phyloP scores from a whole-genome alignment of 2,329 filamentous ascomycete species.

The Dactylellina drechsleri region DNA sequence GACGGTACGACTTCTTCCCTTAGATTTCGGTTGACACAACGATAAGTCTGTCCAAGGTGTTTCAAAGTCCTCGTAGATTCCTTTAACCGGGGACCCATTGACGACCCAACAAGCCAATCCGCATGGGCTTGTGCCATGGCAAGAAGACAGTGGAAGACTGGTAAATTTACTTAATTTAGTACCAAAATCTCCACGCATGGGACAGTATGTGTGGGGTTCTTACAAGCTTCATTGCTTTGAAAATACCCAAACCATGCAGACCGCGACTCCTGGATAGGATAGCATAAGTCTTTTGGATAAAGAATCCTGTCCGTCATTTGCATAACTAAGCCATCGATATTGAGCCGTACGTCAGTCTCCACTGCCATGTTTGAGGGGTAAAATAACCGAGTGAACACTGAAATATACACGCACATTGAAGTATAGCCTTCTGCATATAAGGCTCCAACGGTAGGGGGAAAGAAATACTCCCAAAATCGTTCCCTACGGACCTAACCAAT shows the following conservation, averaged over 20 bases:
- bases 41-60: slow-evolving; percentile 38
- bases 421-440: slow-evolving; percentile 20
- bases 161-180: neutral
- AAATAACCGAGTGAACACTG: too few species aligned
- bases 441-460: slow-evolving; percentile 27
- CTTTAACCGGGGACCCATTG: too few species aligned
- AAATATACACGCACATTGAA: slow-evolving; percentile 14
- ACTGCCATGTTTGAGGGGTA: too few species aligned
- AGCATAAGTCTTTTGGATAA: slow-evolving; percentile 40
- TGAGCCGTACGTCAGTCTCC: too few species aligned
- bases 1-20: slow-evolving; percentile 12
- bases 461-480: slow-evolving; percentile 18
- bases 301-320: slow-evolving; percentile 21
- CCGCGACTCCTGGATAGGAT: slow-evolving; percentile 17
- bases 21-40: slow-evolving; percentile 39
- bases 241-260: slow-evolving; percentile 32
- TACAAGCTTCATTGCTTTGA: slow-evolving; percentile 46
- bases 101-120: slow-evolving; percentile 15
- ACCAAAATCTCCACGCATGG: too few species aligned
- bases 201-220: neutral
- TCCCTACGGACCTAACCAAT: slow-evolving; percentile 17
- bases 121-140: slow-evolving; percentile 39
- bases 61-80: slow-evolving; percentile 28
- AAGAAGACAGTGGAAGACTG: slow-evolving; percentile 44
- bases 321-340: slow-evolving; percentile 21